Evolutionary conservation across 2,329 filamentous ascomycete genomes (phyloP).

Genomic region (Pezicula carpinea): DNA sequence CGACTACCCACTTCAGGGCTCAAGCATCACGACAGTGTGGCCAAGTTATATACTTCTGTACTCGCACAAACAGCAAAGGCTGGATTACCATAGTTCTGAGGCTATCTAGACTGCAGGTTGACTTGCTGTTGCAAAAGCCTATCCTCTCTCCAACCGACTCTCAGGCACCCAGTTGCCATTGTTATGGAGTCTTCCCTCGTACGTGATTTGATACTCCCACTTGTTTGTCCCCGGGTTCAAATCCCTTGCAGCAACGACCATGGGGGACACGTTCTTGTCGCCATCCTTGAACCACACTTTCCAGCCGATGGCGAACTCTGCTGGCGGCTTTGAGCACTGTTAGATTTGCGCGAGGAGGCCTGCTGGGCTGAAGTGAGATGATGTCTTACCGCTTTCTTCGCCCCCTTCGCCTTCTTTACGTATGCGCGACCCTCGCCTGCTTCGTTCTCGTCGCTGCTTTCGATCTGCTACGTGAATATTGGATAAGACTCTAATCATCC

Average conservation of each 20-base stretch:
- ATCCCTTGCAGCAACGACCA: background rate
- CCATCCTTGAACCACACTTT: background rate
- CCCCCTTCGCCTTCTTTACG: background rate
- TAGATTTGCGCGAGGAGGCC: background rate
- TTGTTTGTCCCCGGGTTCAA: background rate
- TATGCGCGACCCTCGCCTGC: background rate
- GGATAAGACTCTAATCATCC: background rate
- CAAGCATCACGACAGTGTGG: background rate
- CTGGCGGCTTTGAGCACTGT: background rate
- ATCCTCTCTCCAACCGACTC: background rate
- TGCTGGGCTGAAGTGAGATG: background rate
- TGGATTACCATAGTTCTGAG: background rate
- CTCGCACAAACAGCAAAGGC: background rate
- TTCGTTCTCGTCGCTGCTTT: background rate
- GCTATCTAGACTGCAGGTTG: background rate
- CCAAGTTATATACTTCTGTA: background rate
- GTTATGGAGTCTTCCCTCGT: background rate
- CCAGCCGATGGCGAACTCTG: background rate
- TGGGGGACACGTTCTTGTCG: background rate
- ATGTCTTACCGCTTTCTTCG: constrained; percentile 1
- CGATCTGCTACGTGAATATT: background rate
- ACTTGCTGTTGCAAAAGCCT: background rate
- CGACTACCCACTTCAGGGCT: background rate
- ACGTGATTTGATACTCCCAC: constrained; percentile 2
- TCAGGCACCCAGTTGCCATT: background rate